phyloP scores from a whole-genome alignment of 257 asterid species.

The Plantago elongata region DNA sequence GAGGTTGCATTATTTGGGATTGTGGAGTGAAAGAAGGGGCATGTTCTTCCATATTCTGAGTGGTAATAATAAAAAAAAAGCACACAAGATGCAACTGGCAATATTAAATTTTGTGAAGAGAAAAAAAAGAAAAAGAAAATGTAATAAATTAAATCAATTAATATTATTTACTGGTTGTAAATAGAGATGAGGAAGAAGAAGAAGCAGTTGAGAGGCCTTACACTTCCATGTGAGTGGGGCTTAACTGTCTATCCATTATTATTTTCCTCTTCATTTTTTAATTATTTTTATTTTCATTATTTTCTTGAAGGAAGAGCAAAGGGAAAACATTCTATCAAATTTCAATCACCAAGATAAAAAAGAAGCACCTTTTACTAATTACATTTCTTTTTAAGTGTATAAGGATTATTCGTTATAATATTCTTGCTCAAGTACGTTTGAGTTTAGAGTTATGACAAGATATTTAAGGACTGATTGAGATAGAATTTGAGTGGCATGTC shows the following conservation, averaged over 20 bases:
- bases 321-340: background rate
- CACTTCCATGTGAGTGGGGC: slow-evolving; percentile 52
- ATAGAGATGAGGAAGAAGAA: slow-evolving; percentile 12
- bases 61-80: slow-evolving; percentile 10
- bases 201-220: slow-evolving; percentile 11
- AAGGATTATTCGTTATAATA: too few species aligned
- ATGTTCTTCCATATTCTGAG: slow-evolving; percentile 31
- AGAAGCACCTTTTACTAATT: too few species aligned
- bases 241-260: slow-evolving; percentile 3
- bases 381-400: too few species aligned
- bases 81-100: background rate
- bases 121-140: too few species aligned
- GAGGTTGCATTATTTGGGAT: background rate
- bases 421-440: too few species aligned
- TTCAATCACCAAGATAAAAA: background rate
- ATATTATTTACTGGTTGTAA: slow-evolving; percentile 3
- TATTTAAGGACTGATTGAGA: too few species aligned
- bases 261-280: background rate
- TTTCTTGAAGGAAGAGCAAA: background rate
- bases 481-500: too few species aligned
- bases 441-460: too few species aligned
- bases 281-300: background rate
- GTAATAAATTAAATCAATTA: too few species aligned
- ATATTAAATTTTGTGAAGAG: too few species aligned
- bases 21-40: background rate